Evolutionary conservation across 2,329 filamentous ascomycete genomes (phyloP).

Genomic region (Talaromyces sp.): DNA sequence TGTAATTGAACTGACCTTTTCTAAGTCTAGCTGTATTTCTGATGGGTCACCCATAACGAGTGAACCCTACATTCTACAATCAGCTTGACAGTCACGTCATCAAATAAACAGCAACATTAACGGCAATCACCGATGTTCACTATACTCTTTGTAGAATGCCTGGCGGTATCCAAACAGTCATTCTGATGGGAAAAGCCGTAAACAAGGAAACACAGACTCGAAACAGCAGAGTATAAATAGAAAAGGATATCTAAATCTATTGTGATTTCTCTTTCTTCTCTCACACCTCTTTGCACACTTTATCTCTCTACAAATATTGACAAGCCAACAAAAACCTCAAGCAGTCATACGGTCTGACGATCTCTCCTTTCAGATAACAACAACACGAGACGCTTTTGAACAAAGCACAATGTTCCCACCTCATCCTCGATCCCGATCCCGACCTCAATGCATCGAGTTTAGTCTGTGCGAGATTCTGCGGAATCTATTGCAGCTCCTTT

Average conservation of each 20-base stretch:
- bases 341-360: neutral
- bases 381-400: neutral
- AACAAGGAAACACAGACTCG: neutral
- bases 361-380: neutral
- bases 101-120: neutral
- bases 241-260: neutral
- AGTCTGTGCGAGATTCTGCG: neutral
- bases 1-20: slow-evolving; percentile 1
- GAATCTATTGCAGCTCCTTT: neutral
- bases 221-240: neutral
- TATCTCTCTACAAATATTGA: neutral
- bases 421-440: neutral
- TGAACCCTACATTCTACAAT: no score
- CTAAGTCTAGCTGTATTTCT: neutral
- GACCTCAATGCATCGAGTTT: neutral
- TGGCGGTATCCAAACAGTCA: neutral
- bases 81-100: neutral
- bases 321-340: neutral
- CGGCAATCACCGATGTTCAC: neutral
- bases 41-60: neutral
- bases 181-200: neutral
- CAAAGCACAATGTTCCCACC: neutral
- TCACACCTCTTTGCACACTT: neutral
- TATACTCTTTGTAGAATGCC: neutral
- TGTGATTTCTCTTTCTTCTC: neutral